These are phyloP conservation scores for Pyricularia pennisetigena DNA, from an alignment of 2,329 filamentous ascomycete genomes.

Conservation along the genomic window DNA sequence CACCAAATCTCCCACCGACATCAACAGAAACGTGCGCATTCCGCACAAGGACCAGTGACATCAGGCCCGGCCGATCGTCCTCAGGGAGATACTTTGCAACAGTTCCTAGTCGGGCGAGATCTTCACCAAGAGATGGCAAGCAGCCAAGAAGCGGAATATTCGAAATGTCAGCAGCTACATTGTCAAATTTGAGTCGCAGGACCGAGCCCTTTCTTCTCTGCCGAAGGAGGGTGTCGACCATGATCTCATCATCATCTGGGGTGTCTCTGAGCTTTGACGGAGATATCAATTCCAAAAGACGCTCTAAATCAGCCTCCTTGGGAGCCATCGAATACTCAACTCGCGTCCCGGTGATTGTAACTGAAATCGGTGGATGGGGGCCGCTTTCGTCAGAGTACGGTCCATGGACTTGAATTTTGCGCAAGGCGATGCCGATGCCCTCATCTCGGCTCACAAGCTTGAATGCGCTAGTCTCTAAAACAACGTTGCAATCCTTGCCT, in stretches of 20 bases:
- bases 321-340: constrained; percentile 66
- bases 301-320: constrained; percentile 70
- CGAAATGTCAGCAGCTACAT: constrained; percentile 50
- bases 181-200: constrained; percentile 58
- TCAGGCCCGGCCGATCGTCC: constrained; percentile 81
- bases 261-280: constrained; percentile 74
- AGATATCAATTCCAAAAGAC: constrained; percentile 75
- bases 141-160: constrained; percentile 56
- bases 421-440: constrained; percentile 62
- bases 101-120: constrained; percentile 71
- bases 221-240: constrained; percentile 81
- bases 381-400: constrained; percentile 48
- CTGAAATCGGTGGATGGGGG: constrained; percentile 46
- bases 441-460: constrained; percentile 70
- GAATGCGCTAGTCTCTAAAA: constrained; percentile 68
- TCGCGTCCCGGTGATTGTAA: constrained; percentile 55
- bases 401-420: constrained; percentile 64
- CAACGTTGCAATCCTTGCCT: constrained; percentile 66
- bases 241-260: constrained; percentile 82
- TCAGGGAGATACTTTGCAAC: constrained; percentile 94
- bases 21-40: constrained; percentile 52
- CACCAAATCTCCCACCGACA: constrained; percentile 60
- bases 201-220: constrained; percentile 83
- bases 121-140: constrained; percentile 63
- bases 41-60: constrained; percentile 62